phyloP scores from a whole-genome alignment of 2,329 filamentous ascomycete species.

The Nakataea oryzae region DNA sequence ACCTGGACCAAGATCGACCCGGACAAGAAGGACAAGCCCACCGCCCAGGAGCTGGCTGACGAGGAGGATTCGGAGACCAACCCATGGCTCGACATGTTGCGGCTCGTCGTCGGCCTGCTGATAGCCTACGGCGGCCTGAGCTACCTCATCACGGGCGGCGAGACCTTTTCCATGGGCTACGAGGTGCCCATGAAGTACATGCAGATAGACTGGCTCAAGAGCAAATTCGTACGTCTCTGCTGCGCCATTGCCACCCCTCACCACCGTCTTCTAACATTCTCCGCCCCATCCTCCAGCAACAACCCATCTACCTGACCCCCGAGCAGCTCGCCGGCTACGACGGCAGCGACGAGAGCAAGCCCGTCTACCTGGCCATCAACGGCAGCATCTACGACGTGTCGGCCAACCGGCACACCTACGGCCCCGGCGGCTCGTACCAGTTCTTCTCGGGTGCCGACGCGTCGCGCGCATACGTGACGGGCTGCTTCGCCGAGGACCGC shows the following conservation, averaged over 20 bases:
- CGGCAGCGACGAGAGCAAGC: slow-evolving; percentile 62
- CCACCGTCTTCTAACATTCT: not conserved
- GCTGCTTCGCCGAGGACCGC: slow-evolving; percentile 80
- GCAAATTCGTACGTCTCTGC: slow-evolving; percentile 43
- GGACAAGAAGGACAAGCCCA: slow-evolving; percentile 10
- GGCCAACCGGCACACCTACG: slow-evolving; percentile 59
- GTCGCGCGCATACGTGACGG: slow-evolving; percentile 79
- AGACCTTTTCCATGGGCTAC: slow-evolving; percentile 58
- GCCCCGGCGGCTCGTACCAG: slow-evolving; percentile 75
- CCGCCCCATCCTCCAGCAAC: slow-evolving; percentile 9
- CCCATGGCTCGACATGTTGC: slow-evolving; percentile 54
- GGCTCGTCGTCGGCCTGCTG: slow-evolving; percentile 56
- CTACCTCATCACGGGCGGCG: slow-evolving; percentile 64
- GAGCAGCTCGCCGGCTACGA: slow-evolving; percentile 65
- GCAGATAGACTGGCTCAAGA: slow-evolving; percentile 44
- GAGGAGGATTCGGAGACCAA: slow-evolving; percentile 19
- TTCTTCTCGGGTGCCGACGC: slow-evolving; percentile 84
- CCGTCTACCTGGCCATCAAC: slow-evolving; percentile 86
- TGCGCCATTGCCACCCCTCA: not conserved
- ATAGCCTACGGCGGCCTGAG: slow-evolving; percentile 59
- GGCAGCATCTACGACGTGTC: slow-evolving; percentile 78
- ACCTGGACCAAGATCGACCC: slow-evolving; percentile 4
- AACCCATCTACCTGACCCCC: slow-evolving; percentile 63
- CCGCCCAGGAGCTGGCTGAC: slow-evolving; percentile 14
- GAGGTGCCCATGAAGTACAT: slow-evolving; percentile 53